Percentiles rank a stretch among this genome's conserved stretches.
Evolutionary conservation across 345 rosid species (phyloP).

Genomic region (Rhodomyrtus tomentosa): DNA sequence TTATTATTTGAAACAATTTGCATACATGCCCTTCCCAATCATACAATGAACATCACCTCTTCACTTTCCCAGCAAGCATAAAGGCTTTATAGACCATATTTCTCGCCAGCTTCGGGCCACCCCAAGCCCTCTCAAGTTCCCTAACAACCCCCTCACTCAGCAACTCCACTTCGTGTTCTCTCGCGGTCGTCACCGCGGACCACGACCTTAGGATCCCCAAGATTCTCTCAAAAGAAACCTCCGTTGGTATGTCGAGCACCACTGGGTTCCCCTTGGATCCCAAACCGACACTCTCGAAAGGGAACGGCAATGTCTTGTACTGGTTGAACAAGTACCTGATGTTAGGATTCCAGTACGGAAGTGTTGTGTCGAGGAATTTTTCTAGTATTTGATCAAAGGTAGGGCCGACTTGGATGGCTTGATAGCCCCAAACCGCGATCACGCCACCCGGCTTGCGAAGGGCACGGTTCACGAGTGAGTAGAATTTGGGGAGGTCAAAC

Average conservation of each 20-base stretch:
- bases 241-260: slow-evolving; percentile 32
- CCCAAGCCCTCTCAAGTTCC: slow-evolving; percentile 55
- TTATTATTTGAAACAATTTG: background rate
- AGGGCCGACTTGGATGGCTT: slow-evolving; percentile 25
- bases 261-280: slow-evolving; percentile 48
- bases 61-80: slow-evolving; percentile 52
- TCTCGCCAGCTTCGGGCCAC: slow-evolving; percentile 36
- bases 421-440: slow-evolving; percentile 55
- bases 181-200: slow-evolving; percentile 39
- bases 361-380: slow-evolving; percentile 24
- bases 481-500: slow-evolving; percentile 55
- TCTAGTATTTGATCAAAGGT: slow-evolving; percentile 32
- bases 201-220: slow-evolving; percentile 34
- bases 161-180: slow-evolving; percentile 48
- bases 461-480: slow-evolving; percentile 27
- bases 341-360: slow-evolving; percentile 32
- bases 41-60: background rate
- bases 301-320: slow-evolving; percentile 47
- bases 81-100: slow-evolving; percentile 34
- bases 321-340: slow-evolving; percentile 16
- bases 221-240: slow-evolving; percentile 37
- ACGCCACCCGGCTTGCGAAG: slow-evolving; percentile 52
- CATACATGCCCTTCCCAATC: background rate
- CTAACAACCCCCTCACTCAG: slow-evolving; percentile 28
- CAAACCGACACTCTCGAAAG: slow-evolving; percentile 44